Evolutionary conservation across 208 protist species (phyloP), one percentile per base, ranked within the genome.

Genomic region (Blastocrithidia nonstop): DNA sequence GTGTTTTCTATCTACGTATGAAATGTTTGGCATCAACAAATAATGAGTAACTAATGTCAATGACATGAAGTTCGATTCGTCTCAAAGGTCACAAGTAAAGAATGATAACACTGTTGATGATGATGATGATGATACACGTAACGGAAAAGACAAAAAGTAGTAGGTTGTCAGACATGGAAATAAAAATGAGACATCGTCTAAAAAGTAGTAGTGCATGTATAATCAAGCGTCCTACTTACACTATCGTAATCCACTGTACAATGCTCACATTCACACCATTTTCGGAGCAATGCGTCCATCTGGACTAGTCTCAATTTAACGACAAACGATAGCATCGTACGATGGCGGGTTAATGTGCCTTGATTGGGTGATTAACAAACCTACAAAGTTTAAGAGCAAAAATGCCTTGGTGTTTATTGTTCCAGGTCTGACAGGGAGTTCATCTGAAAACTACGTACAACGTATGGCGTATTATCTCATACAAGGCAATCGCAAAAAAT

Each of bases 261-360:
- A 39, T 32, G 62, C 66, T 13, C 69, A 83, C 51, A 8, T 83
- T 3, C 58, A 71, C 43, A 87, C 77, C 27, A 58, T 82, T 25
- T 47, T 78, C 4, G 69, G 61, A 13, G 43, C 64, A 25, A 52
- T 63, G 31, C 68, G 61, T 16, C 59, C 63, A 1, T 25, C 54
- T 6, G 26, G 36, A n/a, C 37, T 23, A 16, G 48, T 71, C 8
- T 45, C 51, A 5, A 45, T 38, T 4, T 48, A 45, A 17, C 71
- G 77, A 8, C 66, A 78, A 32, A 32, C 57, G 7, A 26, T 80
- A 8, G 8, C 16, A 16, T 50, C 57, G 4, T 66, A 60, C 61
- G 77, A 87, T 32, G 66, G 62, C 28, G 69, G 70, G 51, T 61
- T 45, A 17, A 54, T 78, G 8, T 81, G 69, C 19, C 48, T 87